phyloP scores from a whole-genome alignment of 805 yeast genomes.

The Cyberlindnera americana region DNA sequence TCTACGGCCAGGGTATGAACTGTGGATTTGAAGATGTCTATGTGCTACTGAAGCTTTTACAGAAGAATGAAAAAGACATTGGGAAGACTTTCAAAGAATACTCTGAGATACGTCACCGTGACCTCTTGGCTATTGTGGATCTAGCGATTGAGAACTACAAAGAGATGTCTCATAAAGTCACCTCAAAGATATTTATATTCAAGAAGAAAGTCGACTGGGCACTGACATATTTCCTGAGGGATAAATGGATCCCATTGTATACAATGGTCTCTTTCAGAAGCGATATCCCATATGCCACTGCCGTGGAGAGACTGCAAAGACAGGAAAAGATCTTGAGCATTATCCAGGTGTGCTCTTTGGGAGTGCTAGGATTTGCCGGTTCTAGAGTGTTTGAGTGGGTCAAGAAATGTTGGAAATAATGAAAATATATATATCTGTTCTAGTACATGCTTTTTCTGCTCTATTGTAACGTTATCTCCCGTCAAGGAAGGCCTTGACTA shows the following conservation, averaged over 20 bases:
- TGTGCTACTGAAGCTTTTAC: constrained; percentile 46
- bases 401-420: not conserved
- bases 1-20: constrained; percentile 96
- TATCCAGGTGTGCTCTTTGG: constrained; percentile 13
- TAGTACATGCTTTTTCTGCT: not conserved
- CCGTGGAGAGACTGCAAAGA: constrained; percentile 48
- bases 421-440: not conserved
- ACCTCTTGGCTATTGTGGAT: constrained; percentile 70
- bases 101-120: constrained; percentile 45
- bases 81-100: constrained; percentile 14
- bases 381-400: constrained; percentile 5
- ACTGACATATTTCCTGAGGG: constrained; percentile 55
- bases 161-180: constrained; percentile 85
- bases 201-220: constrained; percentile 67
- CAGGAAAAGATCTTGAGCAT: constrained; percentile 49
- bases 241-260: constrained; percentile 79
- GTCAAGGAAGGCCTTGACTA: constrained; percentile 54
- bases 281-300: constrained; percentile 74
- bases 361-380: constrained; percentile 5
- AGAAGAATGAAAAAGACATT: constrained; percentile 10
- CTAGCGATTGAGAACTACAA: constrained; percentile 77
- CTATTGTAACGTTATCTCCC: too few relatives aligned
- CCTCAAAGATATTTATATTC: constrained; percentile 52
- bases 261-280: constrained; percentile 89
- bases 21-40: constrained; percentile 92